Conservation (phyloP, 2,329 filamentous ascomycete species). For the Sphaerulina musiva region DNA sequence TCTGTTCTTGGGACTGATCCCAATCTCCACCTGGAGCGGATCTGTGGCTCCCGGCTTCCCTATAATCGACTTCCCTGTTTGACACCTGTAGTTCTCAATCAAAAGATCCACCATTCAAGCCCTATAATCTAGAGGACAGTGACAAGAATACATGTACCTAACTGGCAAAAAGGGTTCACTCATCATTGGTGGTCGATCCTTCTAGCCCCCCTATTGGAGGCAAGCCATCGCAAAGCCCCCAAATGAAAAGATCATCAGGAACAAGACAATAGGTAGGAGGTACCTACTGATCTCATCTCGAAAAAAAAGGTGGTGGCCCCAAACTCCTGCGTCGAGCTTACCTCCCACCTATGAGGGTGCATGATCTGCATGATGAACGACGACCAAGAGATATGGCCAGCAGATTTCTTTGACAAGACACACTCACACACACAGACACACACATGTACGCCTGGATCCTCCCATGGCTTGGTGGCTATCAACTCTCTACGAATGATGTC, state of each 20-base stretch:
- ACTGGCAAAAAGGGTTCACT: too few relatives aligned
- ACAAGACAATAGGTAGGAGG: too few relatives aligned
- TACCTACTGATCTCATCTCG: background rate
- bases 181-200: too few relatives aligned
- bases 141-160: background rate
- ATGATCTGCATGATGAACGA: background rate
- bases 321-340: background rate
- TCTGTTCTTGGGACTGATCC: background rate
- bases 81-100: background rate
- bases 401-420: background rate
- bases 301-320: too few relatives aligned
- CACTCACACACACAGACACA: background rate
- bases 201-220: too few relatives aligned
- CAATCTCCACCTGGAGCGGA: background rate
- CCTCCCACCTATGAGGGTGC: too few relatives aligned
- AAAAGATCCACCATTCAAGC: background rate
- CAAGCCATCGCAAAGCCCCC: background rate
- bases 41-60: background rate
- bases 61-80: background rate
- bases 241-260: background rate
- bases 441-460: too few relatives aligned
- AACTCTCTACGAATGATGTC: too few relatives aligned
- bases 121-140: too few relatives aligned
- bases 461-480: too few relatives aligned
- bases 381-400: slow-evolving; percentile 1